Evolutionary conservation across 2,329 filamentous ascomycete species (phyloP), one percentile per base, ranked within the genome.

Genomic region (Fusarium chuoi): DNA sequence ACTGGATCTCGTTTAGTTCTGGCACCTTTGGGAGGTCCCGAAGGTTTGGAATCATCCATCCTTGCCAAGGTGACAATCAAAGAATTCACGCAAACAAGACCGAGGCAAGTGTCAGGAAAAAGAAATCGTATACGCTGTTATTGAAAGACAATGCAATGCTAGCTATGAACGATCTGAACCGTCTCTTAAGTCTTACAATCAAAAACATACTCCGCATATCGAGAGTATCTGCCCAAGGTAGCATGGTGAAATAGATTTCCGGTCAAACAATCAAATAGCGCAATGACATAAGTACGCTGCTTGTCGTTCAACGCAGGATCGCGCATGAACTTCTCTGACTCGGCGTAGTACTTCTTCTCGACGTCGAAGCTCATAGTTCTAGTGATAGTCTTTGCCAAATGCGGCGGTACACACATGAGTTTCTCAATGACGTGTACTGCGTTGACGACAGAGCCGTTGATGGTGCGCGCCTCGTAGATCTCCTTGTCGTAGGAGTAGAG

Each of bases 401-500:
- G 17, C 11, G 60, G 46, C 10, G 66, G 33, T 1, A 60, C 66
- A 9, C 38, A 56, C 15, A 70, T 36, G 14, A 70, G 54, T 6
- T 55, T 24, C n/a, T 66, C 66, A 15, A 52, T 60, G 11, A 70
- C 66, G 13, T 41, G 33, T 2, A 70, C 68, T 14, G 68, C 60
- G 7, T 70, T 70, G 7, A 70, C 68, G 2, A 70, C 58, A 7
- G 68, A 70, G 13, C 33, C 60, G 4, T 35, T 12, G 12, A 60
- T n/a, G 4, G 49, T 55, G 24, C 55, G 58, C 8, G 54, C 24
- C 24, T 70, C 68, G 20, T 70, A 33, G 7, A 70, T 44, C 42
- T 70, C 68, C 60, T 70, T 70, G 11, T 70, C 68, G 6, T 70
- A 70, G 5, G 68, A 70, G 35, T 70, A 70, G 12, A 70, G 33